Percentiles rank a stretch among this genome's conserved stretches.
phyloP scores from a whole-genome alignment of 257 asterid genomes.

The Verbena officinalis region DNA sequence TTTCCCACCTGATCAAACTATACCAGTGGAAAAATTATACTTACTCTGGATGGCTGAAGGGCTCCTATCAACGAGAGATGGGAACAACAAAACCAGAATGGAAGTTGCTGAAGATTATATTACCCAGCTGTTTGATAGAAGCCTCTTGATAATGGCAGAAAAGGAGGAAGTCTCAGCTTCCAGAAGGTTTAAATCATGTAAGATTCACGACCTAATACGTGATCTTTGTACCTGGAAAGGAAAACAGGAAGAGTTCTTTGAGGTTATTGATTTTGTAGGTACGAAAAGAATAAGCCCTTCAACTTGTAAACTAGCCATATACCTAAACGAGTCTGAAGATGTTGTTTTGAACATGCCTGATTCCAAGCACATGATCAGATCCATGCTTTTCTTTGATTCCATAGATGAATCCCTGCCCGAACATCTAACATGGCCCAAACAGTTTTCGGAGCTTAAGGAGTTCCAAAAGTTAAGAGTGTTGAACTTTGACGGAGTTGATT shows the following conservation, averaged over 20 bases:
- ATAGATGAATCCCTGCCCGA: background rate
- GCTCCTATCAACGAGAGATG: background rate
- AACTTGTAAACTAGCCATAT: background rate
- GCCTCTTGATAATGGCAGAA: background rate
- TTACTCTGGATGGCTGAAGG: slow-evolving; percentile 27
- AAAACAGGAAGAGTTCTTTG: background rate
- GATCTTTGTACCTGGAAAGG: background rate
- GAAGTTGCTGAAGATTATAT: background rate
- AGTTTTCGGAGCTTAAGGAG: background rate
- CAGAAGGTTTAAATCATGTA: slow-evolving; percentile 4
- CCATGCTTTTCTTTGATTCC: slow-evolving; percentile 19
- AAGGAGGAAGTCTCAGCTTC: background rate
- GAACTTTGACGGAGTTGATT: slow-evolving; percentile 25
- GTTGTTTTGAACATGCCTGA: background rate
- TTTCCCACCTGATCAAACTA: slow-evolving; percentile 3
- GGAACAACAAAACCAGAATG: too few species aligned
- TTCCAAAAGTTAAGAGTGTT: slow-evolving; percentile 18
- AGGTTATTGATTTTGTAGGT: background rate
- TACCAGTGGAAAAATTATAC: slow-evolving; percentile 18
- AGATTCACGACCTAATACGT: slow-evolving; percentile 3
- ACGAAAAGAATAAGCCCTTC: background rate
- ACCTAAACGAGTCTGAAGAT: background rate
- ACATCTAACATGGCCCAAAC: background rate
- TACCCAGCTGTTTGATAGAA: slow-evolving; percentile 2
- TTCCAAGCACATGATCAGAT: background rate